Percentiles rank a stretch among this genome's conserved stretches.
Conservation (phyloP, 1,284 basidiomycete species). For the Cerrena zonata region DNA sequence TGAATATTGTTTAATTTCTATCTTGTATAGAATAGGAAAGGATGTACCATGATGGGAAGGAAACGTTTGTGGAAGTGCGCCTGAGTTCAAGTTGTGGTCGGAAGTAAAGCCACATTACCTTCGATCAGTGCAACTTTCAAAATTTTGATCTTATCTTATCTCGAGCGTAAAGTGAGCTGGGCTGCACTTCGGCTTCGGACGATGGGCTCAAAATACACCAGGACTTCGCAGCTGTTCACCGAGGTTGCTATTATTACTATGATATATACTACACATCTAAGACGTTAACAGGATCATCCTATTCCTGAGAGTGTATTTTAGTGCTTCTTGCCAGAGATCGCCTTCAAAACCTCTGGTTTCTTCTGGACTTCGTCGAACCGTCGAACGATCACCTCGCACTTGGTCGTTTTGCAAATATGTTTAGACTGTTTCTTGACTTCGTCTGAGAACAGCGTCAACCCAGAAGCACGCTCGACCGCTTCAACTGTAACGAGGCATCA, state of each 20-base stretch:
- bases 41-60: too few relatives aligned
- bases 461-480: conserved; percentile 80
- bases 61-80: too few relatives aligned
- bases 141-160: conserved; percentile 6
- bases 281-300: too few relatives aligned
- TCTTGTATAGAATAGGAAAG: too few relatives aligned
- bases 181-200: not conserved
- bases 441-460: conserved; percentile 84
- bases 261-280: too few relatives aligned
- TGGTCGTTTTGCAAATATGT: conserved; percentile 81
- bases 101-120: too few relatives aligned
- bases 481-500: conserved; percentile 52
- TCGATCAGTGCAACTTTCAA: not conserved
- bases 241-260: too few relatives aligned
- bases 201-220: too few relatives aligned
- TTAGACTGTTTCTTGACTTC: conserved; percentile 75
- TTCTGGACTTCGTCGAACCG: conserved; percentile 83
- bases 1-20: too few relatives aligned
- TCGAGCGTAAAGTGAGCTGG: not conserved
- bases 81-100: too few relatives aligned
- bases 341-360: conserved; percentile 46
- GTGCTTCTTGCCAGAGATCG: conserved; percentile 40
- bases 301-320: too few relatives aligned
- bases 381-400: conserved; percentile 66
- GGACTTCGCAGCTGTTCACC: too few relatives aligned